phyloP scores from a whole-genome alignment of 306 rosid species.

The Phaseolus lunatus region DNA sequence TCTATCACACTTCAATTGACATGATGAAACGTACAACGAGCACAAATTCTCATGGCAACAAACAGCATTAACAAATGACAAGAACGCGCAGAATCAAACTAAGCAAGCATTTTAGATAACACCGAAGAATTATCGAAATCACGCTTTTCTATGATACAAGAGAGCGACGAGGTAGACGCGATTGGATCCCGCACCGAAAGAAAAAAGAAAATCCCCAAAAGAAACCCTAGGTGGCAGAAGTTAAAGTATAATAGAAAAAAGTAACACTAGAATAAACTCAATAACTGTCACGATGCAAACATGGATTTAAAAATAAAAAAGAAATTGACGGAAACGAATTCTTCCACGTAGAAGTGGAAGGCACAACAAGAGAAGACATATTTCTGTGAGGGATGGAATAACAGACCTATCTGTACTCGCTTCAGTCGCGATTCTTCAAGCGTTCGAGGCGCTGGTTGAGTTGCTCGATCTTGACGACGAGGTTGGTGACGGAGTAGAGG shows the following conservation, averaged over 20 bases:
- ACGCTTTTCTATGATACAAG: background rate
- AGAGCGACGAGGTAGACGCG: background rate
- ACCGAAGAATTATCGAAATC: background rate
- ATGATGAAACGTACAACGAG: background rate
- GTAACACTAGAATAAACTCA: constrained; percentile 34
- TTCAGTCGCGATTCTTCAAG: constrained; percentile 80
- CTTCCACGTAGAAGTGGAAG: background rate
- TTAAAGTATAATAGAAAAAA: background rate
- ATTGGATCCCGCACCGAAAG: background rate
- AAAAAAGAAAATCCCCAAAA: constrained; percentile 43
- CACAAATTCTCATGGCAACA: background rate
- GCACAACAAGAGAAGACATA: background rate
- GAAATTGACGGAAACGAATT: background rate
- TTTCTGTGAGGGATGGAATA: background rate
- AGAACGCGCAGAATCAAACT: background rate
- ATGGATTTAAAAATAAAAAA: background rate
- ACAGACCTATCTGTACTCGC: background rate
- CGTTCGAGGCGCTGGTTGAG: constrained; percentile 88
- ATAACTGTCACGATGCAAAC: constrained; percentile 25
- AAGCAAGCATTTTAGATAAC: background rate
- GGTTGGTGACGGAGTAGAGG: constrained; percentile 85
- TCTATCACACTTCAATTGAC: background rate
- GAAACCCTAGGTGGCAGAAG: constrained; percentile 15
- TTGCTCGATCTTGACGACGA: constrained; percentile 80
- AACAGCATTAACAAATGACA: background rate